These are phyloP conservation scores for Penicillium thymicola DNA, from an alignment of 2,329 filamentous ascomycete species.

Conservation along the genomic window DNA sequence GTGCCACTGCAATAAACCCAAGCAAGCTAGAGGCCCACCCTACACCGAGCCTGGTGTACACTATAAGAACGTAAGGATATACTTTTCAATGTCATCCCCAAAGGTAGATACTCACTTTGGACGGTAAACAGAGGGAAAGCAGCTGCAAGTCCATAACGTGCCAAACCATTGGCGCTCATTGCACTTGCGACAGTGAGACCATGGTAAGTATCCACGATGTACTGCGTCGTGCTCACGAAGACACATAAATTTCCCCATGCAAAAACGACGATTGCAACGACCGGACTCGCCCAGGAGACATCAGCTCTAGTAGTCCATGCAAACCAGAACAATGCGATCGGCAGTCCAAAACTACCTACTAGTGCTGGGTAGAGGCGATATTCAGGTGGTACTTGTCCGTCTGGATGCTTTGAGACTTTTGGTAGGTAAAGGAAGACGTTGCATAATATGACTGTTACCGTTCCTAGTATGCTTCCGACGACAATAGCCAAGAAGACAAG, in stretches of 20 bases:
- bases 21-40: conserved; percentile 61
- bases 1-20: conserved; percentile 47
- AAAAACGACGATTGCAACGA: conserved; percentile 15
- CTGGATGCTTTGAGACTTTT: not conserved
- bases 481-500: conserved; percentile 82
- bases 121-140: conserved; percentile 19
- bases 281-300: conserved; percentile 16
- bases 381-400: conserved; percentile 10
- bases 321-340: conserved; percentile 21
- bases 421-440: conserved; percentile 16
- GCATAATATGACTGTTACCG: conserved; percentile 14
- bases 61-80: conserved; percentile 3
- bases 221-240: conserved; percentile 19
- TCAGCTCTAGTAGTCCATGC: conserved; percentile 12
- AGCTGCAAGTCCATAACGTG: conserved; percentile 17
- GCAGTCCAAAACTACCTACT: conserved; percentile 18
- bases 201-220: conserved; percentile 16
- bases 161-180: conserved; percentile 21
- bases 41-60: conserved; percentile 62
- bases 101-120: conserved; percentile 14
- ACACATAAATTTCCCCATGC: conserved; percentile 21
- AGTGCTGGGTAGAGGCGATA: conserved; percentile 19
- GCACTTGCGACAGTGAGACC: conserved; percentile 20
- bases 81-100: not conserved
- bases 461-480: conserved; percentile 60